A percentile compares a stretch with the other conserved stretches of the same genome.
Evolutionary conservation across 345 rosid species (phyloP).

Genomic region (Zanthoxylum bungeanum): DNA sequence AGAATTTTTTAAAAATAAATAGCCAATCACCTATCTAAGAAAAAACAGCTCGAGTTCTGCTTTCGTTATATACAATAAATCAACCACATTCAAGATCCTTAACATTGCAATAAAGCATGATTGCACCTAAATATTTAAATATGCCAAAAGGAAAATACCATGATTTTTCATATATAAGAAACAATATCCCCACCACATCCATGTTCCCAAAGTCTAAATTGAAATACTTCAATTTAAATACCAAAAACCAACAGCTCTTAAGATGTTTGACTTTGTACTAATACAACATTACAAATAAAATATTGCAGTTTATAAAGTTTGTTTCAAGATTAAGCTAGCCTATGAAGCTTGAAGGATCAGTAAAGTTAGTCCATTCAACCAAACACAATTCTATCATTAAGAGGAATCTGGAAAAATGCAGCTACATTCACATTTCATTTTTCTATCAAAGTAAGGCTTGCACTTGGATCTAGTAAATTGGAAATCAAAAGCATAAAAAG

Average conservation of each 20-base stretch:
- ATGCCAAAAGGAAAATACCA: background rate
- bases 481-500: background rate
- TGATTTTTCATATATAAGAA: background rate
- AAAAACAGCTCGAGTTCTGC: background rate
- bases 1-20: background rate
- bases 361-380: background rate
- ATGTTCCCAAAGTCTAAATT: background rate
- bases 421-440: background rate
- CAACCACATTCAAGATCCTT: background rate
- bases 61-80: background rate
- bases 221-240: background rate
- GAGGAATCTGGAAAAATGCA: background rate
- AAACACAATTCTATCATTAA: background rate
- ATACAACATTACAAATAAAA: background rate
- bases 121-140: background rate
- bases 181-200: background rate
- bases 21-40: background rate
- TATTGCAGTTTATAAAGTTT: background rate
- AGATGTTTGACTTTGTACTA: background rate
- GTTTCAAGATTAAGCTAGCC: background rate
- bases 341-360: background rate
- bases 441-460: background rate
- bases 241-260: background rate
- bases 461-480: background rate
- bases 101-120: background rate